A percentile compares a stretch with the other conserved stretches of the same genome.
Conservation (phyloP, 352 stramenopile species). For the Plasmopara muralis region DNA sequence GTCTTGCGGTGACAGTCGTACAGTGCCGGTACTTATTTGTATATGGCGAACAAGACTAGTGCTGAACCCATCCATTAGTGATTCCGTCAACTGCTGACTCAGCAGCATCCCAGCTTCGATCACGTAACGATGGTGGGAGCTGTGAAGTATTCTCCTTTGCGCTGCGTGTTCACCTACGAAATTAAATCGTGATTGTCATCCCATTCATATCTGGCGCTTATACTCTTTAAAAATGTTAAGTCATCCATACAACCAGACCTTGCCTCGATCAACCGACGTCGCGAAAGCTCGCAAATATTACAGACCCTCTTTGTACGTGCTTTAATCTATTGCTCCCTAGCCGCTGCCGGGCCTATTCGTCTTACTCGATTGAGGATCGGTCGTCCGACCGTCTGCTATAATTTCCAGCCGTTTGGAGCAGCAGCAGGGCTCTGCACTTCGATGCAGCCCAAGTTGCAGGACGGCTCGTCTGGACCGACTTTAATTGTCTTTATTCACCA, state of each 20-base stretch:
- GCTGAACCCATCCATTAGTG: slow-evolving; percentile 7
- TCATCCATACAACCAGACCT: neutral
- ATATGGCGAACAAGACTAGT: neutral
- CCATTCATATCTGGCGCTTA: neutral
- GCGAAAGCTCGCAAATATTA: neutral
- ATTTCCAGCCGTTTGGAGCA: slow-evolving; percentile 11
- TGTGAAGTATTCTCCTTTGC: slow-evolving; percentile 4
- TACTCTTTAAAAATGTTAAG: neutral
- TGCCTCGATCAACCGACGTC: neutral
- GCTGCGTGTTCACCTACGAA: neutral
- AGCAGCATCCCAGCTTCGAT: slow-evolving; percentile 7
- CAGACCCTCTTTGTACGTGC: slow-evolving; percentile 15
- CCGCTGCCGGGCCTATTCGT: slow-evolving; percentile 22
- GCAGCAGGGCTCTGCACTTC: slow-evolving; percentile 4
- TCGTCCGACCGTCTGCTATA: slow-evolving; percentile 18
- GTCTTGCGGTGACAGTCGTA: slow-evolving; percentile 2
- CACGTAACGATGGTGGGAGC: slow-evolving; percentile 18
- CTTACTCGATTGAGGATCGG: slow-evolving; percentile 11
- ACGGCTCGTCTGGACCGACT: neutral
- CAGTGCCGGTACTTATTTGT: neutral
- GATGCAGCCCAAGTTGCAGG: slow-evolving; percentile 4
- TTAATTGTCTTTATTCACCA: neutral
- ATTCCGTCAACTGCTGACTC: neutral
- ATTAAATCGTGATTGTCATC: neutral
- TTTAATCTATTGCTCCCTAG: slow-evolving; percentile 18